Conservation (phyloP, 371 early-diverging fungal species). For the Encephalitozoon romaleae region DNA sequence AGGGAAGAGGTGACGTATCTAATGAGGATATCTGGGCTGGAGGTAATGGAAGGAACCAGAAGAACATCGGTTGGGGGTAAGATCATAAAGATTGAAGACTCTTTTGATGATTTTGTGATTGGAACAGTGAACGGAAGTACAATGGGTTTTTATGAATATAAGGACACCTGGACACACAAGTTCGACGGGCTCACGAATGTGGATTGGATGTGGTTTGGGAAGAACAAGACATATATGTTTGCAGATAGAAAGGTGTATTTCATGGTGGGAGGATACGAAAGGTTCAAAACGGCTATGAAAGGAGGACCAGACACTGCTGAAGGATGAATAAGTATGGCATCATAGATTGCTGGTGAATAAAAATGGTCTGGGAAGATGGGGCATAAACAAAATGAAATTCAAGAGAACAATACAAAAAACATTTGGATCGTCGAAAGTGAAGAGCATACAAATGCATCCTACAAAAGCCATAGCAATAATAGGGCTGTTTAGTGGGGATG, state of each 20-base stretch:
- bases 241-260: slow-evolving; percentile 4
- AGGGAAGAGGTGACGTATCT: not conserved
- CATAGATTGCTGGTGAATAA: not conserved
- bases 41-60: not conserved
- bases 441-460: slow-evolving; percentile 42
- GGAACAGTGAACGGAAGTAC: not conserved
- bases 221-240: not conserved
- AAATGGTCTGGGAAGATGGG: not conserved
- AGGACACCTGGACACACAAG: not conserved
- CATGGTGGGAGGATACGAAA: slow-evolving; percentile 1
- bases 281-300: not conserved
- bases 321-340: not conserved
- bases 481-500: slow-evolving; percentile 52
- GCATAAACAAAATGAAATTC: slow-evolving; percentile 23
- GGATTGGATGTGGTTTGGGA: not conserved
- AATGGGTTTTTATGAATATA: not conserved
- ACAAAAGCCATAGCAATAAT: slow-evolving; percentile 46
- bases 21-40: not conserved
- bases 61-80: not conserved
- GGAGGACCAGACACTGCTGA: not conserved
- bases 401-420: slow-evolving; percentile 15
- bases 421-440: slow-evolving; percentile 45
- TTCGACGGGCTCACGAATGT: not conserved
- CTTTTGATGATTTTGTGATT: slow-evolving; percentile 1
- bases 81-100: not conserved